Conservation (phyloP, 192 early-diverging fungal genomes). For the Lunasporangiospora selenospora region DNA sequence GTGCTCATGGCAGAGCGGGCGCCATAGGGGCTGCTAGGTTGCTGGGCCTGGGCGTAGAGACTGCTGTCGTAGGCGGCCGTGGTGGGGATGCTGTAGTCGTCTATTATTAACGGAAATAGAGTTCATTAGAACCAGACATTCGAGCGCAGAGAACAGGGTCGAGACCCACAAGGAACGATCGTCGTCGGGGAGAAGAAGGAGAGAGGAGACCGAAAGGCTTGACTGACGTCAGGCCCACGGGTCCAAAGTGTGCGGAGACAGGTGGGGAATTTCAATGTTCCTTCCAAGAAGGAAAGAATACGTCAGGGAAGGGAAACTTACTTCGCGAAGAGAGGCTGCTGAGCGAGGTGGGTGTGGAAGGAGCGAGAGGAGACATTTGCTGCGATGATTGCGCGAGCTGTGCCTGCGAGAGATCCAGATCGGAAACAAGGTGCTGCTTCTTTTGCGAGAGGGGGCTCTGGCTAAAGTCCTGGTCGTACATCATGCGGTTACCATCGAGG, state of each 20-base stretch:
- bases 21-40: constrained; percentile 22
- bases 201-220: no score
- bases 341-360: constrained; percentile 19
- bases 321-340: no score
- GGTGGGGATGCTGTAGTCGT: constrained; percentile 24
- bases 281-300: no score
- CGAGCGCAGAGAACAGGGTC: no score
- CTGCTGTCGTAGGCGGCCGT: constrained; percentile 9
- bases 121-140: constrained; percentile 32
- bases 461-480: constrained; percentile 17
- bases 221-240: no score
- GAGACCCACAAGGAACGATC: no score
- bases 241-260: no score
- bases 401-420: constrained; percentile 23
- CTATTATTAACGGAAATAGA: constrained; percentile 20
- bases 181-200: no score
- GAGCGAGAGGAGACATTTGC: constrained; percentile 17
- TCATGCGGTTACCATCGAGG: constrained; percentile 12
- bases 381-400: constrained; percentile 5
- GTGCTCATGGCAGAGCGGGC: constrained; percentile 25
- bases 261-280: no score
- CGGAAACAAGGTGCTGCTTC: constrained; percentile 24
- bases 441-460: constrained; percentile 21
- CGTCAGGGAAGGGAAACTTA: no score
- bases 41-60: constrained; percentile 22